A percentile compares a stretch with the other conserved stretches of the same genome.
Evolutionary conservation across 129 eudicot genomes (phyloP).

Genomic region (Centella asiatica): DNA sequence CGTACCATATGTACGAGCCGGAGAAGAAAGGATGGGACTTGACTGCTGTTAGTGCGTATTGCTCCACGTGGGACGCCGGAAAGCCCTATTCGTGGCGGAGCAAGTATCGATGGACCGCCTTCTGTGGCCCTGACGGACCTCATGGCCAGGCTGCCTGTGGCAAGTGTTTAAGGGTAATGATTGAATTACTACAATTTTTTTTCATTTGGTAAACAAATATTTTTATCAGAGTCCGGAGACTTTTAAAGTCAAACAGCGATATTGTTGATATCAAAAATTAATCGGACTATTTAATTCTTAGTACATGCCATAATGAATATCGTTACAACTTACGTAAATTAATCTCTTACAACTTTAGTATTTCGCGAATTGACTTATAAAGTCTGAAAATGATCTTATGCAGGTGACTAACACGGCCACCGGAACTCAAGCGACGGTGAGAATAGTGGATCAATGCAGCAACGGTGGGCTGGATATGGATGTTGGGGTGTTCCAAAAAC

Average conservation of each 20-base stretch:
- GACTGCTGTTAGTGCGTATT: constrained; percentile 20
- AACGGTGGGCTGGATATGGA: constrained; percentile 42
- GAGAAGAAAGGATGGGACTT: constrained; percentile 19
- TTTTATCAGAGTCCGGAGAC: too few species aligned
- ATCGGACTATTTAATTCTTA: too few species aligned
- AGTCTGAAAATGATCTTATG: too few species aligned
- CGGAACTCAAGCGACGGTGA: constrained; percentile 19
- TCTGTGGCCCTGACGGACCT: constrained; percentile 31
- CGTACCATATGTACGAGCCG: constrained; percentile 24
- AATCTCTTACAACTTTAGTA: too few species aligned
- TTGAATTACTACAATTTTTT: too few species aligned
- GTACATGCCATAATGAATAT: too few species aligned
- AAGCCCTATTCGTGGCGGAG: constrained; percentile 17
- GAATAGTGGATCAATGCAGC: constrained; percentile 34
- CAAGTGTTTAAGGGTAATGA: constrained; percentile 19
- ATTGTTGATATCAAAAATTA: too few species aligned
- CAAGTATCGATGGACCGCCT: constrained; percentile 36
- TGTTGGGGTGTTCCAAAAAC: constrained; percentile 6
- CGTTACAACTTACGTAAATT: too few species aligned
- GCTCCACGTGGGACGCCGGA: constrained; percentile 25
- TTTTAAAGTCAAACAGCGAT: too few species aligned
- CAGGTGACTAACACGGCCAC: constrained; percentile 30
- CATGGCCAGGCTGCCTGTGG: constrained; percentile 27
- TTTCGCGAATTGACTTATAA: too few species aligned
- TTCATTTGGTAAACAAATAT: too few species aligned